phyloP scores from a whole-genome alignment of 306 rosid species.

The Begonia masoniana region DNA sequence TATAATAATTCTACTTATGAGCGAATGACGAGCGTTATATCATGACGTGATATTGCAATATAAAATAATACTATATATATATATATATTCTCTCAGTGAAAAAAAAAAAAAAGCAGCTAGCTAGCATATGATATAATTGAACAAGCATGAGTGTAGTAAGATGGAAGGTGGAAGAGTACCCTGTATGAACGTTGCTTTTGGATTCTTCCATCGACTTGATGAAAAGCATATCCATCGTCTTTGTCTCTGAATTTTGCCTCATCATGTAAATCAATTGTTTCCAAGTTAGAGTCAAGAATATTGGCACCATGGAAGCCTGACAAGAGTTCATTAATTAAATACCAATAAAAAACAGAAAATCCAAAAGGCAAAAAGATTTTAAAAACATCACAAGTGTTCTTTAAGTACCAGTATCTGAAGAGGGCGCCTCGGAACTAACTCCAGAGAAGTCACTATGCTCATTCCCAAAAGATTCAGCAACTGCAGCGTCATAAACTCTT shows the following conservation, averaged over 20 bases:
- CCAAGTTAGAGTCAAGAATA: slow-evolving; percentile 26
- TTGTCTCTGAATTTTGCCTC: slow-evolving; percentile 29
- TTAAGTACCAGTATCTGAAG: slow-evolving; percentile 12
- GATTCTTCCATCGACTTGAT: slow-evolving; percentile 38
- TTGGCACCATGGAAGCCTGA: neutral
- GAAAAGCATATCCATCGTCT: slow-evolving; percentile 37
- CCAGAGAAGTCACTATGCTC: slow-evolving; percentile 10
- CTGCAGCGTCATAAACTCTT: slow-evolving; percentile 9
- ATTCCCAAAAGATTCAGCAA: slow-evolving; percentile 12
- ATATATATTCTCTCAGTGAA: neutral
- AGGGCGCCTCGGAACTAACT: slow-evolving; percentile 15
- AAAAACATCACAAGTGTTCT: neutral
- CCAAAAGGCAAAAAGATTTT: neutral
- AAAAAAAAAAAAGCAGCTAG: neutral
- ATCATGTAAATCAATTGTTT: slow-evolving; percentile 46
- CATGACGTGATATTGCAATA: neutral
- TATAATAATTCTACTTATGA: neutral
- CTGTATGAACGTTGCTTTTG: slow-evolving; percentile 65
- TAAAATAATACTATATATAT: neutral
- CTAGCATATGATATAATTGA: neutral
- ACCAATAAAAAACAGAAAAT: neutral
- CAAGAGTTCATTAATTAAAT: neutral
- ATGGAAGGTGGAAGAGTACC: slow-evolving; percentile 30
- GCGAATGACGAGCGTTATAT: neutral
- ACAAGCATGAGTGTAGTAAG: neutral